phyloP scores from a whole-genome alignment of 345 rosid species.

The Hibiscus syriacus region DNA sequence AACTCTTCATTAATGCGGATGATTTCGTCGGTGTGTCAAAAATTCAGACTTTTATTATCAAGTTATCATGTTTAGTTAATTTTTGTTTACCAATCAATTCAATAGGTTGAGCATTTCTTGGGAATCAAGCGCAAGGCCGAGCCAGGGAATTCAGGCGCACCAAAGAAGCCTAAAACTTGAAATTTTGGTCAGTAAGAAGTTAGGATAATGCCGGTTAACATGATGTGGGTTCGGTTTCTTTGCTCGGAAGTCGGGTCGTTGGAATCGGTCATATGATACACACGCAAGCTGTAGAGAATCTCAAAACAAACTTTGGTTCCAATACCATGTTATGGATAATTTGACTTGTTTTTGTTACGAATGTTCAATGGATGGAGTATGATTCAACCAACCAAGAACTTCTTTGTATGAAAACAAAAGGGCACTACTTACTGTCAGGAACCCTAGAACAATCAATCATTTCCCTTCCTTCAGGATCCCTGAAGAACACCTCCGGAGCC shows the following conservation, averaged over 20 bases:
- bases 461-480: constrained; percentile 78
- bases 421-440: constrained; percentile 37
- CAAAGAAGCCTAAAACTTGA: constrained; percentile 63
- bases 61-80: not conserved
- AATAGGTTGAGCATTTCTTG: constrained; percentile 88
- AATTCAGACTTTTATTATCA: too few relatives aligned
- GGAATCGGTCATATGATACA: not conserved
- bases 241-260: not conserved
- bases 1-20: not conserved
- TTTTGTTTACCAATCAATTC: not conserved
- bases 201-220: not conserved
- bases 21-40: not conserved
- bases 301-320: not conserved
- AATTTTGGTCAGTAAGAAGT: not conserved
- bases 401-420: not conserved
- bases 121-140: constrained; percentile 82
- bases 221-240: not conserved
- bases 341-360: not conserved
- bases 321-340: not conserved
- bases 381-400: not conserved
- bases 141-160: constrained; percentile 31
- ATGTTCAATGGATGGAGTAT: not conserved
- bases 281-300: not conserved
- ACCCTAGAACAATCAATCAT: constrained; percentile 54
- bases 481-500: constrained; percentile 84